A percentile compares a stretch with the other conserved stretches of the same genome.
Evolutionary conservation across 345 rosid species (phyloP).

Genomic region (Microthlaspi erraticum): DNA sequence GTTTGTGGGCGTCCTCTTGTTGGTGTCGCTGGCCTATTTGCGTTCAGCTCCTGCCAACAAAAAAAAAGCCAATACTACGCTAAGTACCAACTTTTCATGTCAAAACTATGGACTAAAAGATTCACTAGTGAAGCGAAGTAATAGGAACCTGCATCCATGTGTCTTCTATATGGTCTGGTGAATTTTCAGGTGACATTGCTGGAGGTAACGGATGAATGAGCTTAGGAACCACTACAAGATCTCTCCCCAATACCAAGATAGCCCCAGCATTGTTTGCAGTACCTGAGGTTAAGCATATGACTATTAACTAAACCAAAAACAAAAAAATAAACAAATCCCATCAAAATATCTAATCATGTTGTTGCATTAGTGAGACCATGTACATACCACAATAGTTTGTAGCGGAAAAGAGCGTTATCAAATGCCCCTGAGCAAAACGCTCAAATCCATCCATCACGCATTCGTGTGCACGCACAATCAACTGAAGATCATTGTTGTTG

Average conservation of each 20-base stretch:
- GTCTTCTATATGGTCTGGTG: conserved; percentile 85
- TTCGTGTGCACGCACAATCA: conserved; percentile 94
- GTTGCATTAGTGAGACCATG: conserved; percentile 1
- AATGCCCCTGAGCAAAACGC: conserved; percentile 95
- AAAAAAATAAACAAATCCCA: background rate
- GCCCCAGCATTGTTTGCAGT: conserved; percentile 97
- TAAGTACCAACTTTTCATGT: conserved; percentile 6
- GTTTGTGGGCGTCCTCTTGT: conserved; percentile 88
- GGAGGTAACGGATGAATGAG: conserved; percentile 94
- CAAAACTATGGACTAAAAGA: background rate
- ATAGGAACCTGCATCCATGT: conserved; percentile 90
- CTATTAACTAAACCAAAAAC: background rate
- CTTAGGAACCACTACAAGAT: conserved; percentile 92
- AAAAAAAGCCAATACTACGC: background rate
- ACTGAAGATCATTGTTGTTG: conserved; percentile 91
- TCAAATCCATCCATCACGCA: conserved; percentile 98
- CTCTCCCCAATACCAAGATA: conserved; percentile 89
- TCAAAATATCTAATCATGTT: conserved; percentile 9
- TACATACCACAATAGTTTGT: conserved; percentile 87
- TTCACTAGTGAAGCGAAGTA: conserved; percentile 2
- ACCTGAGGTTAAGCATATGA: conserved; percentile 49
- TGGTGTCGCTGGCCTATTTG: conserved; percentile 91
- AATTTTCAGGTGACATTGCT: conserved; percentile 65
- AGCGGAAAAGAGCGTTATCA: conserved; percentile 91
- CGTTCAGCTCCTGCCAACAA: conserved; percentile 92